Evolutionary conservation across 108 stramenopile species (phyloP).

Genomic region (Nitzschia palea): DNA sequence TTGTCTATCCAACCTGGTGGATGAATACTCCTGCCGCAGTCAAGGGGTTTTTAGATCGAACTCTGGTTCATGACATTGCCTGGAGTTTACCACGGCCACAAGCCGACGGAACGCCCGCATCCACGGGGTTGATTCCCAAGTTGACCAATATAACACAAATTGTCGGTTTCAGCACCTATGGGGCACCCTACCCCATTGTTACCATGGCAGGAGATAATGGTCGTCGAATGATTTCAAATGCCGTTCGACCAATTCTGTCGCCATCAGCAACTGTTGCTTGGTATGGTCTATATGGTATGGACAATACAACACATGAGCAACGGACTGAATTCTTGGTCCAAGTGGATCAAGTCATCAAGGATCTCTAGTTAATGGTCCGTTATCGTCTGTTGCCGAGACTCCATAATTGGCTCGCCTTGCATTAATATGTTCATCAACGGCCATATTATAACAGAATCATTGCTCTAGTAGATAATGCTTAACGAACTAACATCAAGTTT

Average conservation of each 20-base stretch:
- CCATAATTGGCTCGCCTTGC: neutral
- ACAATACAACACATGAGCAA: constrained; percentile 5
- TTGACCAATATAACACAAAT: constrained; percentile 15
- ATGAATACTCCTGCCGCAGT: constrained; percentile 43
- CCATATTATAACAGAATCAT: no score
- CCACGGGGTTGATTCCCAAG: constrained; percentile 14
- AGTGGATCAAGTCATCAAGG: neutral
- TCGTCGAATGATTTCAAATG: constrained; percentile 23
- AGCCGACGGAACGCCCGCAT: neutral
- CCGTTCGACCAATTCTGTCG: constrained; percentile 9
- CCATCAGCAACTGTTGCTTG: constrained; percentile 16
- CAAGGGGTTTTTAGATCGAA: constrained; percentile 49
- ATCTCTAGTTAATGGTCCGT: neutral
- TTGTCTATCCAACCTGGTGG: constrained; percentile 64
- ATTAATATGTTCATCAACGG: neutral
- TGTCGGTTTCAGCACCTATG: constrained; percentile 24
- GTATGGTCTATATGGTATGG: constrained; percentile 29
- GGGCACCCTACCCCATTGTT: constrained; percentile 14
- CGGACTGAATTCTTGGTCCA: constrained; percentile 4
- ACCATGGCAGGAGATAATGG: constrained; percentile 23
- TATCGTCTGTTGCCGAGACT: neutral
- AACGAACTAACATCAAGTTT: neutral
- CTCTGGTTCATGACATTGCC: constrained; percentile 26
- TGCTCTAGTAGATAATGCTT: no score
- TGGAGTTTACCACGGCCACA: constrained; percentile 1